Base-by-base conservation (phyloP, 1,139 yeast genomes). In the Kodamaea plutei region DNA sequence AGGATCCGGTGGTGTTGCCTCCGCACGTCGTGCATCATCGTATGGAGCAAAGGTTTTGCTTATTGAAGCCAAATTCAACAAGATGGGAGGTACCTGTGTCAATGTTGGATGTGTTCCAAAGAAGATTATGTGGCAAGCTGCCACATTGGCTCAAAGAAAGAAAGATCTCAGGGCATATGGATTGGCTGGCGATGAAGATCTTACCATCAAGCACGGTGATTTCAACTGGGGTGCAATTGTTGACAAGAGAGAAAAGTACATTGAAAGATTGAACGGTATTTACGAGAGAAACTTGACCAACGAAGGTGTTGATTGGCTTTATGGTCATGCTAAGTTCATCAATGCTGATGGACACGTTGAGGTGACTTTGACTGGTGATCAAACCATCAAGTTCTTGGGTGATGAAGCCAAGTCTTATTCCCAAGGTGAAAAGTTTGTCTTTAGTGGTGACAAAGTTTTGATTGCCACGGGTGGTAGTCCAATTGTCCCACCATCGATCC, bases 61-160 rank as follows among this genome's bases (percentile, higher is more conserved):
- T 23, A 71, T 91, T 36, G 98, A 91, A 58, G 77, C 85, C 23
- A 76, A 79, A 36, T 78, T 67, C 37, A 49, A 64, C 35, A 64
- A 60, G 46, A 72, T 93, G 59, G 98, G 98, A 35, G 99, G 99
- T 25, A 93, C 99, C 28, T 91, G 99, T 73, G 99, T 93, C 43
- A 93, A 93, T 56, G 98, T 89, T 26, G 99, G 99, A 11, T 91
- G 99, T 70, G 98, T 91, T 22, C 99, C 99, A 28, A 91, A 91
- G 70, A 91, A 91, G 58, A 88, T 93, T 30, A 89, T 91, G 97
- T 91, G 98, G 98, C 79, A 88, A 45, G 96, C 96, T 13, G 80
- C 91, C 20, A 96, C 88, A 47, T 64, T 84, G 57, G 96, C 96
- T 14, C 75, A 76, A 41, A 78, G 77, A 50, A 66, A 82, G 43